phyloP scores from a whole-genome alignment of 1,284 basidiomycete genomes.

The Hemileia vastatrix region DNA sequence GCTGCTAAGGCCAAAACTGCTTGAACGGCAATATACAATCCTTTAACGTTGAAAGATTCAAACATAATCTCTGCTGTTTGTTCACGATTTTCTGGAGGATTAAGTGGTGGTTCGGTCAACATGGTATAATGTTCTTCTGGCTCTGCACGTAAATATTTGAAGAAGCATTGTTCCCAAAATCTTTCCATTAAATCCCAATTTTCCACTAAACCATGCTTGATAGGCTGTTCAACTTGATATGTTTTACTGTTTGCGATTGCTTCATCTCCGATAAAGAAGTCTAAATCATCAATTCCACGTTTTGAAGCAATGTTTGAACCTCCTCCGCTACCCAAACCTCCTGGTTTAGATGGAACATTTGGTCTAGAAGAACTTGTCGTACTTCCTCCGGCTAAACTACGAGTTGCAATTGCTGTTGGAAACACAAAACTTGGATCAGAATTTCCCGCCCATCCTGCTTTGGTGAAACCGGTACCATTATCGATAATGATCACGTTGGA shows the following conservation, averaged over 20 bases:
- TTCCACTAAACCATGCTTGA: slow-evolving; percentile 94
- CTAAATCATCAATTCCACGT: slow-evolving; percentile 94
- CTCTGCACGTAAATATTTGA: slow-evolving; percentile 96
- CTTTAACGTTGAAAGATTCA: slow-evolving; percentile 96
- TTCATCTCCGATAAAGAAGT: slow-evolving; percentile 99
- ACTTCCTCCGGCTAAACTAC: too few species aligned
- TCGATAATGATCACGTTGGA: slow-evolving; percentile 95
- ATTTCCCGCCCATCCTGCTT: slow-evolving; percentile 96
- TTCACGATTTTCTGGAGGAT: slow-evolving; percentile 95
- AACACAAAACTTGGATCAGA: slow-evolving; percentile 98
- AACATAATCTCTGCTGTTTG: slow-evolving; percentile 99
- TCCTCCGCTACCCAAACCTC: too few species aligned
- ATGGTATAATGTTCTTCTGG: slow-evolving; percentile 99
- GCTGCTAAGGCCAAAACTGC: slow-evolving; percentile 95
- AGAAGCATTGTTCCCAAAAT: slow-evolving; percentile 99
- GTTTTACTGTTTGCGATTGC: slow-evolving; percentile 83
- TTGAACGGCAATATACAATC: slow-evolving; percentile 95
- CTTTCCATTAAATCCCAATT: slow-evolving; percentile 99
- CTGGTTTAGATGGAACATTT: slow-evolving; percentile 66
- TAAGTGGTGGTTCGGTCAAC: slow-evolving; percentile 95
- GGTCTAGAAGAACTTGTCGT: too few species aligned
- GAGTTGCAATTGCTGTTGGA: too few species aligned
- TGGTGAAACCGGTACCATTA: slow-evolving; percentile 97
- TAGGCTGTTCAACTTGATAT: slow-evolving; percentile 92
- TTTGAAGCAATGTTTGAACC: slow-evolving; percentile 92